Conservation (phyloP, 805 yeast species). For the Ogataea henricii region DNA sequence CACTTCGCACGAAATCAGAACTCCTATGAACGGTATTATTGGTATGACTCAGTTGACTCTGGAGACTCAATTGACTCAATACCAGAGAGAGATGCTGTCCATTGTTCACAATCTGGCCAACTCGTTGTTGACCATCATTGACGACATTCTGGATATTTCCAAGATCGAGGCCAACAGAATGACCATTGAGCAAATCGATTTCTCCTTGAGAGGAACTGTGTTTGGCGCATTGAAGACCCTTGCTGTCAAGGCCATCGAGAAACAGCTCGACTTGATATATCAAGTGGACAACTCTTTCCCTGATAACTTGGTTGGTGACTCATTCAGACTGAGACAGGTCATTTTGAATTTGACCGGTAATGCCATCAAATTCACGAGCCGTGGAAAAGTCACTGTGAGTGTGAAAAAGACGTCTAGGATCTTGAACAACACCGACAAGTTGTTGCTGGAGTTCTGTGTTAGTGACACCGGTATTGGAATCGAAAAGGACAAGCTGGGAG, state of each 20-base stretch:
- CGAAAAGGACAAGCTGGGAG: constrained; percentile 78
- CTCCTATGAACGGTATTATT: constrained; percentile 91
- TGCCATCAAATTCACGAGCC: constrained; percentile 83
- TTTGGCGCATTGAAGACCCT: constrained; percentile 88
- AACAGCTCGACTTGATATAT: constrained; percentile 75
- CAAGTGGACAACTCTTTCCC: constrained; percentile 87
- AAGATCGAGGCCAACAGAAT: constrained; percentile 92
- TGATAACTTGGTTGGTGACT: constrained; percentile 83
- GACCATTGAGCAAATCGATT: constrained; percentile 90
- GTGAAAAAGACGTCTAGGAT: constrained; percentile 55
- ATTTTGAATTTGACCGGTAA: constrained; percentile 85
- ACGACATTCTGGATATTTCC: constrained; percentile 87
- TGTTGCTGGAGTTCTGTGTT: constrained; percentile 77
- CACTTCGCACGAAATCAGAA: constrained; percentile 84
- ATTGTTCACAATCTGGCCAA: constrained; percentile 88
- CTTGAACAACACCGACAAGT: constrained; percentile 45
- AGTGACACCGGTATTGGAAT: constrained; percentile 92
- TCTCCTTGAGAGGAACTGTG: constrained; percentile 81
- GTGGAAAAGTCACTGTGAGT: constrained; percentile 77
- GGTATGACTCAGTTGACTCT: constrained; percentile 90
- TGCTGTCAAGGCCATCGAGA: constrained; percentile 88
- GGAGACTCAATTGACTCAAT: constrained; percentile 87
- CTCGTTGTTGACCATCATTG: constrained; percentile 81
- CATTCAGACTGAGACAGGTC: constrained; percentile 85
- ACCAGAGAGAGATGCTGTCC: constrained; percentile 88